Conservation (phyloP, 768 basidiomycete species). For the Serendipita sp. region DNA sequence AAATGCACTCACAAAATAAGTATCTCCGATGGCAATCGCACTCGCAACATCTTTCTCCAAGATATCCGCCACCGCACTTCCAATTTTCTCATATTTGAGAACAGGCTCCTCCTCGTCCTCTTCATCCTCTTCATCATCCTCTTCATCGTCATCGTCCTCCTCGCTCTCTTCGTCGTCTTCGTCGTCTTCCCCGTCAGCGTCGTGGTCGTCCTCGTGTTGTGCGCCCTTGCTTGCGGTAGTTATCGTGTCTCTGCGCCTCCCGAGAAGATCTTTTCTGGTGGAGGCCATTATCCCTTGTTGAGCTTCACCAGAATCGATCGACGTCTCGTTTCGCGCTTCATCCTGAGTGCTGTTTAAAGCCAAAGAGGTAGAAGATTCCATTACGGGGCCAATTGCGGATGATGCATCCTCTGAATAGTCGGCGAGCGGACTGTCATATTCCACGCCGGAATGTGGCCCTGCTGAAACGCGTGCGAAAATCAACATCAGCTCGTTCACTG, state of each 20-base stretch:
- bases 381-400: neutral
- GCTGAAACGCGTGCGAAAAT: too few relatives aligned
- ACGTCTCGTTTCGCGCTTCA: neutral
- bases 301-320: neutral
- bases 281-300: neutral
- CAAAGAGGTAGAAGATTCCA: neutral
- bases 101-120: constrained; percentile 79
- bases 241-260: neutral
- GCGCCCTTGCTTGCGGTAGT: neutral
- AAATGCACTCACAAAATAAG: constrained; percentile 42
- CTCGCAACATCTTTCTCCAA: constrained; percentile 84
- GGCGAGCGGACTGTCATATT: neutral
- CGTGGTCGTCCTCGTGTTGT: constrained; percentile 11
- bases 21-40: constrained; percentile 57
- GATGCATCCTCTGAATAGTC: constrained; percentile 4
- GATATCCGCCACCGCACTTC: constrained; percentile 54
- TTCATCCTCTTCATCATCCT: constrained; percentile 39
- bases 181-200: constrained; percentile 9
- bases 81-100: constrained; percentile 78
- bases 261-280: neutral
- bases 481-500: too few relatives aligned
- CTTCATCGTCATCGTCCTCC: constrained; percentile 24
- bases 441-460: neutral
- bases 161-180: constrained; percentile 11
- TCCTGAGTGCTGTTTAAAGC: neutral